These are phyloP conservation scores for Vaccinium macrocarpon DNA, from an alignment of 148 eudicot genomes.

Conservation along the genomic window DNA sequence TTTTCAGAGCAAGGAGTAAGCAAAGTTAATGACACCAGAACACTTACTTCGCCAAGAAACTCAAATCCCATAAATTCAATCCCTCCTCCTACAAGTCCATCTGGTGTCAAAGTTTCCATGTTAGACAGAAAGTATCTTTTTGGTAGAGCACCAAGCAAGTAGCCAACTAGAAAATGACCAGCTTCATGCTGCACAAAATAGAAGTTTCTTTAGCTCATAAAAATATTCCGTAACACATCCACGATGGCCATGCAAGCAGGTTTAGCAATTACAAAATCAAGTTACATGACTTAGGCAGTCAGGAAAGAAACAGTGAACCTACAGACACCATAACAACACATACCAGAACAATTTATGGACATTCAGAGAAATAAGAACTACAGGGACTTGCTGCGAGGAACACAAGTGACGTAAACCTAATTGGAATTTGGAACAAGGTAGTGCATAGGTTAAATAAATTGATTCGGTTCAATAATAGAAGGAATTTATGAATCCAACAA, in stretches of 20 bases:
- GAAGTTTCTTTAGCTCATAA: neutral
- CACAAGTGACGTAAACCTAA: neutral
- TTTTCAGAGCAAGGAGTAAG: neutral
- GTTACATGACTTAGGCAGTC: neutral
- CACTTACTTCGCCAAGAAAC: constrained; percentile 38
- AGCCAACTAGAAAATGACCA: constrained; percentile 51
- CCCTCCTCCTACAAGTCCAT: constrained; percentile 27
- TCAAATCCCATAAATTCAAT: constrained; percentile 43
- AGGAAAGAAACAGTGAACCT: neutral
- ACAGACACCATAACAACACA: neutral
- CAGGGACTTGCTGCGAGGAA: neutral
- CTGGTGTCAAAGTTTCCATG: constrained; percentile 24
- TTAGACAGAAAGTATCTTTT: constrained; percentile 33
- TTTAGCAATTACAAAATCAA: neutral
- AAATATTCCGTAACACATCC: neutral
- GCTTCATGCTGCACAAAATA: constrained; percentile 48
- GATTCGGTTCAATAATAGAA: neutral
- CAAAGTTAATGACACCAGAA: neutral
- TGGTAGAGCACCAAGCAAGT: constrained; percentile 48
- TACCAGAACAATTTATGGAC: neutral
- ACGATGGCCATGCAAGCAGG: neutral
- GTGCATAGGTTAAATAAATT: neutral
- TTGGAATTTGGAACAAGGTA: neutral
- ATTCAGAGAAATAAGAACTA: neutral
- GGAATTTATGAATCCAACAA: neutral